Base-by-base conservation (phyloP, 768 basidiomycete genomes). In the Amanita pallidorosea region DNA sequence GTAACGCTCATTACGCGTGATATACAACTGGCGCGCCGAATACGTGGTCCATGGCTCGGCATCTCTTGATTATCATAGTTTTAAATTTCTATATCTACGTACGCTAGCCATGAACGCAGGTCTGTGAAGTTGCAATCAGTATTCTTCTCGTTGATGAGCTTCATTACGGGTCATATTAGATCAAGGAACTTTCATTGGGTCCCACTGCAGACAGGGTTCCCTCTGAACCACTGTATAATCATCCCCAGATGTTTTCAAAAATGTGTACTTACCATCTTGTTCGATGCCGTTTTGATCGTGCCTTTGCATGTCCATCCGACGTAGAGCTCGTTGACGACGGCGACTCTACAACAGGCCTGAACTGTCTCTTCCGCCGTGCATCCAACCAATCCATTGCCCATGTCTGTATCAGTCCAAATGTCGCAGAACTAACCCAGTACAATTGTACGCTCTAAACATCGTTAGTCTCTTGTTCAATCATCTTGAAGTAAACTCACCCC, bases 1-100 rank as follows among this genome's bases (percentile, higher is more conserved):
- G 95, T 98, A 4, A 99, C 95, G 5, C 85, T 97, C 58, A 97
- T 97, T 94, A 91, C 92, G 51, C 79, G 86, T 47, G 96, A 99
- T 59, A 94, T 99, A 52, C 95, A 97, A 60, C 83, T 99, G 47
- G 96, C 96, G 20, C 77, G 96, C 49, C 79, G 96, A 55, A 92
- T 98, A 73, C 81, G 95, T 45, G 95, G 95, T 3, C 83, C 85
- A 42, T 93, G 87, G 85, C 83, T 82, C 45, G 84, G 84, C 33
- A 72, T 87, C 53, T 79, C 75, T 53, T 84, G 56, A 72, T 51
- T 53, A 18, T 27, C 17, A 17, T 37, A 42, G n/a, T 40, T 34
- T n/a, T 22, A 25, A 27, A 31, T 23, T 53, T 29, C 48, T 45
- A 33, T 46, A 11, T 25, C 27, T 18, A 35, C 36, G 45, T 35